phyloP scores from a whole-genome alignment of 2,329 filamentous ascomycete genomes.

The Tolypocladium capitatum region DNA sequence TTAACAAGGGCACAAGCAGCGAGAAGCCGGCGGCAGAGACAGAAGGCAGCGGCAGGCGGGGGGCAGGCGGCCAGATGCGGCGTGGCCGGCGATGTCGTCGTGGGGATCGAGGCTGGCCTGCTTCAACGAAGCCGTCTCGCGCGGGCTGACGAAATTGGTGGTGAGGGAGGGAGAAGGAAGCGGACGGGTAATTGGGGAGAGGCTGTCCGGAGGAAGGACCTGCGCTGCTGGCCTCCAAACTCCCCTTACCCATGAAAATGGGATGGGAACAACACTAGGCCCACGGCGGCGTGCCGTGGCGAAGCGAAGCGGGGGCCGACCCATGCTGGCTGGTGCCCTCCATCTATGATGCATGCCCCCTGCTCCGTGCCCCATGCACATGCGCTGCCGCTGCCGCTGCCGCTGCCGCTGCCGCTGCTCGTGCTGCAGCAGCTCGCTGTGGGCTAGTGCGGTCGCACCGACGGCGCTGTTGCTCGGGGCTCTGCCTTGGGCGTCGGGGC shows the following conservation, averaged over 20 bases:
- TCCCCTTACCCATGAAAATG: constrained; percentile 29
- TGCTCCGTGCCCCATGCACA: background rate
- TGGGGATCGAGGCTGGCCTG: constrained; percentile 4
- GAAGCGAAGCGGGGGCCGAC: constrained; percentile 11
- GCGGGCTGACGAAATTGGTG: constrained; percentile 18
- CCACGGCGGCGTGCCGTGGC: constrained; percentile 13
- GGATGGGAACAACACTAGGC: constrained; percentile 21
- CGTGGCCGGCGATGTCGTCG: background rate
- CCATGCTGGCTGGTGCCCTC: constrained; percentile 1
- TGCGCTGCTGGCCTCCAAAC: constrained; percentile 25
- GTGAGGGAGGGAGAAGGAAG: constrained; percentile 14
- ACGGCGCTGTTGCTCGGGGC: too few species aligned
- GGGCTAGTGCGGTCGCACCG: constrained; percentile 2
- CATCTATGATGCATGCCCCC: too few species aligned
- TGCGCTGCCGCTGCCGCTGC: background rate
- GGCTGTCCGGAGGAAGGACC: constrained; percentile 25
- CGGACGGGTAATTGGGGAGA: constrained; percentile 25
- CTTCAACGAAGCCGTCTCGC: constrained; percentile 17
- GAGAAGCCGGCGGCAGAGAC: background rate
- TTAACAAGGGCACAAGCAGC: background rate
- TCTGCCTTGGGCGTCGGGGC: background rate
- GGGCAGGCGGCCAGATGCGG: background rate
- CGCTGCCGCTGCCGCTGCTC: background rate
- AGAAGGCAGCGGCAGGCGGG: background rate
- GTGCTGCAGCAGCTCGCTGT: background rate